Evolutionary conservation across 768 basidiomycete genomes (phyloP), one percentile per base, ranked within the genome.

Genomic region (Pleurotus cornucopiae): DNA sequence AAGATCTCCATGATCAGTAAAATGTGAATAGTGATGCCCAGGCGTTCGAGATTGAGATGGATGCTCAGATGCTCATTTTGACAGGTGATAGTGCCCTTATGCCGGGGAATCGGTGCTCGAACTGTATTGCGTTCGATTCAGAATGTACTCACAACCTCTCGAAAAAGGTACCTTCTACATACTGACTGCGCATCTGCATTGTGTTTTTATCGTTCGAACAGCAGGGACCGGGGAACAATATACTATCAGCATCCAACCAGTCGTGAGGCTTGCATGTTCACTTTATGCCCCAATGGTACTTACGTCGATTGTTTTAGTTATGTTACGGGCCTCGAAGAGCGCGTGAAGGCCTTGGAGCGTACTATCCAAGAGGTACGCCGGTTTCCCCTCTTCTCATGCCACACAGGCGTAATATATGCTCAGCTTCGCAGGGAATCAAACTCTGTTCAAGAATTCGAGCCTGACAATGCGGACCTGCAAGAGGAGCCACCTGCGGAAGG

Each of bases 51-150:
- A 34, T 34, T 34, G 26, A 9, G 7, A 34, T 9, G 6, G 30
- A 34, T 34, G 7, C 30, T 34, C 11, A 34, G 30, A 34, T 34
- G 5, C 23, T 25, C 23, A 34, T 34, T 34, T 12, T 34, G 37
- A 6, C 51, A 86, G 84, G 85, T 64, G 87, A 91, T 70, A 89
- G 89, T 57, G 82, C 80, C 2, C 84, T 83, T 62, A 85, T 82
- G 82, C 80, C 83, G 2, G 78, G 77, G 26, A 83, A 84, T 63
- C 67, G 75, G 54, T 90, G 88, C 66, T 82, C 85, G 1, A 87
- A 88, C 67, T 89, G 87, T 64, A 73, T 80, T 25, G 74, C 83
- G 3, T 86, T 81, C 64, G 80, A 74, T 59, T 77, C 78, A 41
- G 81, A 85, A 5, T 90, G 88, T 69, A 84, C 82, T 0, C 88